Base-by-base conservation (phyloP, 2,329 filamentous ascomycete species). In the Xylariaceae sp. region DNA sequence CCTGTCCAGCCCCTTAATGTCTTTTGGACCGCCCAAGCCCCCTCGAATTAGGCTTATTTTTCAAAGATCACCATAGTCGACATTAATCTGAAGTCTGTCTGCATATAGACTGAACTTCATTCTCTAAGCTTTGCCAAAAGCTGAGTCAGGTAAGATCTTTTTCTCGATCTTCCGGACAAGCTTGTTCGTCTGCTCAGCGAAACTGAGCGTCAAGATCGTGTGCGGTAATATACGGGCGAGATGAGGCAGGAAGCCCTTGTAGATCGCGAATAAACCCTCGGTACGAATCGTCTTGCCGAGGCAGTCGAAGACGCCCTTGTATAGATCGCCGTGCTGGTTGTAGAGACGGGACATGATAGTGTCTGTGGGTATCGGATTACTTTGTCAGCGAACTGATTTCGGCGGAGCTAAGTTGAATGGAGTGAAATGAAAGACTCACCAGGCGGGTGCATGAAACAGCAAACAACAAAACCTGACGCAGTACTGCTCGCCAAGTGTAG, bases 271-370 rank as follows among this genome's bases (percentile, higher is more conserved):
- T 50, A 96, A 66, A 27, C 94, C 94, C 71, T 99, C 94, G 0
- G 90, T 96, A 69, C 86, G 87, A 58, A 99, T 80, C 0, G 94
- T 99, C 75, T 96, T 91, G 70, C 81, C 83, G 57, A 97, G 73
- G 70, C 94, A 99, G 74, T 99, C 94, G 60, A 95, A 88, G 3
- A 95, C 89, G 55, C 91, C 88, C 63, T 81, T 86, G 78, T 99
- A 99, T n/a, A 99, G 80, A 70, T 96, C 95, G 50, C 94, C 94
- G 59, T 91, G 95, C 72, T 99, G 94, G 76, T 99, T 99, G 79
- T 99, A 99, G 78, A 99, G 86, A 60, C 94, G 87, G 59, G 90
- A 94, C 94, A 99, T 99, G 74, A 99, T 89, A 4, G 94, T 99
- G 71, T 99, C 94, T 81, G 46, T 37, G 9, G 29, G 4, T 0